Evolutionary conservation across 202 grass and related monocot species (phyloP), one percentile per base, ranked within the genome.

Genomic region (Brachypodium distachyon): DNA sequence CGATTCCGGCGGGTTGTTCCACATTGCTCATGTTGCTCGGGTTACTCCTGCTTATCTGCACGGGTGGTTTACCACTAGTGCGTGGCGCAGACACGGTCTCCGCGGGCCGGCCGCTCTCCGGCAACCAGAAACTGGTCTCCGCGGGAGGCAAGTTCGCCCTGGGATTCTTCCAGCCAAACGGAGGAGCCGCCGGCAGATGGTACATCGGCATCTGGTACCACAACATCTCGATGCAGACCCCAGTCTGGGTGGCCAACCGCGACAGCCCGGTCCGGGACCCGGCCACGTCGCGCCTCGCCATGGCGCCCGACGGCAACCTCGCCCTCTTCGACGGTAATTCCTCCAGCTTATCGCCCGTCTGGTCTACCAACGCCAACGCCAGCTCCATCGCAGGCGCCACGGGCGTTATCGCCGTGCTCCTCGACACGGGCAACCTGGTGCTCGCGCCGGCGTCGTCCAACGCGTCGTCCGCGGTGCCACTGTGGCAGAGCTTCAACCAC

Each of bases 401-500:
- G 3, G 67, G 37, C 46, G 52, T 10, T 37, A 62, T 76, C 40
- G 87, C 74, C 46, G 28, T 90, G 16, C 69, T 81, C 74, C 17
- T 34, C 70, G 90, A 93, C 43, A 66, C 38, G 7, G 90, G 90
- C 17, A 93, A 93, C 81, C 81, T 93, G 39, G 67, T 90, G 47
- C 79, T 93, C 29, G 32, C 77, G 72, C 48, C 74, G 3, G 71
- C 59, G 52, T 76, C 59, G 52, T 76, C 49, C 48, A 74, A 90
- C 28, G 40, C 36, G 17, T 82, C 36, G 17, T 82, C 84, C n/a
- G 41, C 28, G 13, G 74, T 87, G 47, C 61, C n/a, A n/a, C n/a
- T 87, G 58, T 93, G 87, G 91, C 80, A 93, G 76, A 93, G 91
- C 77, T 84, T 93, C 71, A 76, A 89, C 48, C 87, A 90, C 56